Evolutionary conservation across 2,329 filamentous ascomycete species (phyloP).

Genomic region (Botrytis cinerea): DNA sequence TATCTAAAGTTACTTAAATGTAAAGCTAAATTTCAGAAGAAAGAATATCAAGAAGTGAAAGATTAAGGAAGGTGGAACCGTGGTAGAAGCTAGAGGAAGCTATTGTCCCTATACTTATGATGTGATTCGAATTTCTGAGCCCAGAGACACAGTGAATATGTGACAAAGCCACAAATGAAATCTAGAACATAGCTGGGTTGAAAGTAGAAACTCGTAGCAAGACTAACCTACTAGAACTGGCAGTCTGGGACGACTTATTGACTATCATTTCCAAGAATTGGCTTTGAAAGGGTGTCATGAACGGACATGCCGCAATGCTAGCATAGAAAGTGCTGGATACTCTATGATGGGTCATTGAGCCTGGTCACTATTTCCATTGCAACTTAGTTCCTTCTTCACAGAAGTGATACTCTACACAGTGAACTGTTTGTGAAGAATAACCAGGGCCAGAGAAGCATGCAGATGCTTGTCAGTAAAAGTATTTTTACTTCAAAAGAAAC

Average conservation of each 20-base stretch:
- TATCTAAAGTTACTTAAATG: neutral
- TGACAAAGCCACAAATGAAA: neutral
- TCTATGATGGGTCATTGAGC: neutral
- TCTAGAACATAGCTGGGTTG: neutral
- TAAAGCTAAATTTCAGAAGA: neutral
- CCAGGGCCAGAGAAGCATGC: neutral
- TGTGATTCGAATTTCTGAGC: neutral
- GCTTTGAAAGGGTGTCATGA: neutral
- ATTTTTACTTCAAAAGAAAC: neutral
- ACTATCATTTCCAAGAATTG: neutral
- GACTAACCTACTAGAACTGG: neutral
- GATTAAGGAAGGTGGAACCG: neutral
- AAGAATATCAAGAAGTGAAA: neutral
- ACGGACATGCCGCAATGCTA: too few relatives aligned
- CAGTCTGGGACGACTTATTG: neutral
- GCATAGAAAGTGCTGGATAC: neutral
- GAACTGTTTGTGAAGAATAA: neutral
- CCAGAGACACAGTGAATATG: neutral
- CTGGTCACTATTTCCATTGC: neutral
- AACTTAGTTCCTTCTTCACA: neutral
- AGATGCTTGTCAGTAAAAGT: neutral
- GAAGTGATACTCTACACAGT: neutral
- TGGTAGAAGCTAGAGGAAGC: neutral
- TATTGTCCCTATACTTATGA: neutral
- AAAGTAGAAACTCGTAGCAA: neutral